Conservation (phyloP, 1,284 basidiomycete species). For the Gomphus bonarii region DNA sequence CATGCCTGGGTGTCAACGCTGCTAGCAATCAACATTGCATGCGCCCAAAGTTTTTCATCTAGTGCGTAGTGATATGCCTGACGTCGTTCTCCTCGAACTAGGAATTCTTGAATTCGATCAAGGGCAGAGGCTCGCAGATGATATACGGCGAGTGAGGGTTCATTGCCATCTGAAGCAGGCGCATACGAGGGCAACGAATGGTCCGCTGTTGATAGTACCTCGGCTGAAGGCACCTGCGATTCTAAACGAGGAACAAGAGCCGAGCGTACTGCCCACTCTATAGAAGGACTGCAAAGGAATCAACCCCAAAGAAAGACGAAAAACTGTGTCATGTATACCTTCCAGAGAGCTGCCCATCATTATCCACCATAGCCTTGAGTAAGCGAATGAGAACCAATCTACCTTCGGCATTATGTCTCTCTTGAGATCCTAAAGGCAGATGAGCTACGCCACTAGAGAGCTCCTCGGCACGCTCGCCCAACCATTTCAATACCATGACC, state of each 20-base stretch:
- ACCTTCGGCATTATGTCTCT: constrained; percentile 59
- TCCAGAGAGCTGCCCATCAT: constrained; percentile 78
- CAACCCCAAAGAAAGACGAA: not conserved
- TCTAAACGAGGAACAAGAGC: constrained; percentile 53
- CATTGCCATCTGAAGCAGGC: constrained; percentile 22
- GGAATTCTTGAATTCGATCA: constrained; percentile 69
- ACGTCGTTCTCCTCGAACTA: constrained; percentile 76
- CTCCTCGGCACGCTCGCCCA: constrained; percentile 67
- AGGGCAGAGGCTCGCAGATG: constrained; percentile 48
- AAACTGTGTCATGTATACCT: constrained; percentile 38
- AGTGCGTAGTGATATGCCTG: constrained; percentile 86
- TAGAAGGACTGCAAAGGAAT: constrained; percentile 42
- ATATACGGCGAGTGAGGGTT: constrained; percentile 23
- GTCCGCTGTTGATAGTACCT: constrained; percentile 1
- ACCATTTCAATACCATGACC: constrained; percentile 64
- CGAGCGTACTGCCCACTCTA: constrained; percentile 54
- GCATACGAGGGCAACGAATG: constrained; percentile 5
- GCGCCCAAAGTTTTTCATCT: constrained; percentile 86
- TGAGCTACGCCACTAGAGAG: constrained; percentile 71
- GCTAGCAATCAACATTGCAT: constrained; percentile 92
- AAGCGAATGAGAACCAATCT: constrained; percentile 70
- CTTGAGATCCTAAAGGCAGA: constrained; percentile 39
- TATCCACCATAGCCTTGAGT: constrained; percentile 71
- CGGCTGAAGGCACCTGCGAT: constrained; percentile 3
- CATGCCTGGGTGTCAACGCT: constrained; percentile 89